Evolutionary conservation across 805 yeast species (phyloP), one percentile per base, ranked within the genome.

Genomic region (Metahyphopichia silvanorum): DNA sequence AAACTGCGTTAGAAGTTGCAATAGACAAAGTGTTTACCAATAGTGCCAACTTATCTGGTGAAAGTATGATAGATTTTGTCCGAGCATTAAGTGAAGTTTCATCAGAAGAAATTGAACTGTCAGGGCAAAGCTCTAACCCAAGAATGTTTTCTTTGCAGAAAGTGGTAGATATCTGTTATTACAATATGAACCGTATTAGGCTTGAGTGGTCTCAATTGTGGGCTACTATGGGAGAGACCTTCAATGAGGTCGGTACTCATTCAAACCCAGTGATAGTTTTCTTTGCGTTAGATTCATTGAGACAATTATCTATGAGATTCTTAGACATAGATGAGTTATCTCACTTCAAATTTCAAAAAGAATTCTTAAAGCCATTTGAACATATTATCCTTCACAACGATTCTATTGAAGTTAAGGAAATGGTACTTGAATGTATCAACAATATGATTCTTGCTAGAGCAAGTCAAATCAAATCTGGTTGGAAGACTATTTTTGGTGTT

Each of bases 201-300:
- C 80, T 93, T 40, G 96, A 94, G 60, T 93, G 98, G 97, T 78
- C 95, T 5, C 91, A 86, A 34, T 69, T 93, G 38, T 93, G 99
- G 99, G 76, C 84, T 11, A 83, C 86, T 7, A 85, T 93, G 85
- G 96, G 95, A 11, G 85, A 76, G 37, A 85, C 86, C 26, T 93
- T 93, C 63, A 86, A 86, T 43, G 75, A 70, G 29, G 89, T 88
- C 42, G 95, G 95, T 3, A 80, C 94, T 37, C 84, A 86, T 52
- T 60, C 77, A 24, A 91, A 89, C 50, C 63, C 72, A 19, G 78
- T 79, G 1, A 83, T 93, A 40, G 88, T 84, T 2, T 79, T 84
- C 47, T 89, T 93, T 62, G 98, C 98, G 1, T 66, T 94, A 34
- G 98, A 93, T 54, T 89, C 98, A 1, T 71, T 93, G 45, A 77